These are phyloP conservation scores for Cucumis sativus DNA, from an alignment of 306 rosid genomes.

Conservation along the genomic window DNA sequence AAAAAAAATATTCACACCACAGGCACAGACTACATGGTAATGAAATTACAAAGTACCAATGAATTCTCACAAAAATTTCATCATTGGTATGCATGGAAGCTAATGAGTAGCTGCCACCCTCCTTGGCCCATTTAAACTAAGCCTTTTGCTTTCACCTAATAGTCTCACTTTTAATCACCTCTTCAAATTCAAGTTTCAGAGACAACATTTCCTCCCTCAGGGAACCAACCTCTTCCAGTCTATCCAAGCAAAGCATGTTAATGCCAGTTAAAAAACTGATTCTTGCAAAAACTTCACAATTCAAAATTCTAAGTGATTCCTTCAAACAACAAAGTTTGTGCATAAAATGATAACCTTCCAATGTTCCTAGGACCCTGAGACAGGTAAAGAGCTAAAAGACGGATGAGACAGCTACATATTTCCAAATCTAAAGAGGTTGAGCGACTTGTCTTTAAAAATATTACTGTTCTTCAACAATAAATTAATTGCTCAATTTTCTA, in stretches of 20 bases:
- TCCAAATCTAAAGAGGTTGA: not conserved
- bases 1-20: no score
- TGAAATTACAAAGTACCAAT: no score
- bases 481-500: not conserved
- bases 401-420: not conserved
- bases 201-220: not conserved
- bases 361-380: not conserved
- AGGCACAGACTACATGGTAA: no score
- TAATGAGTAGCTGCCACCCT: not conserved
- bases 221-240: not conserved
- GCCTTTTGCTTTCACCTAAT: not conserved
- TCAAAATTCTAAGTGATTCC: not conserved
- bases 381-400: not conserved
- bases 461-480: not conserved
- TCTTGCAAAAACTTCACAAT: not conserved
- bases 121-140: not conserved
- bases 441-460: not conserved
- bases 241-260: not conserved
- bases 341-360: not conserved
- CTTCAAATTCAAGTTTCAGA: not conserved
- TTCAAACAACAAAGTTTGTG: not conserved
- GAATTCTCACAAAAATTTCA: no score
- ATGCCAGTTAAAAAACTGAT: not conserved
- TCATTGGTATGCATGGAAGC: no score
- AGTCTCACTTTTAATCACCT: not conserved